Evolutionary conservation across 192 early-diverging fungal species (phyloP), one percentile per base, ranked within the genome.

Genomic region (Chytriomyces sp.): DNA sequence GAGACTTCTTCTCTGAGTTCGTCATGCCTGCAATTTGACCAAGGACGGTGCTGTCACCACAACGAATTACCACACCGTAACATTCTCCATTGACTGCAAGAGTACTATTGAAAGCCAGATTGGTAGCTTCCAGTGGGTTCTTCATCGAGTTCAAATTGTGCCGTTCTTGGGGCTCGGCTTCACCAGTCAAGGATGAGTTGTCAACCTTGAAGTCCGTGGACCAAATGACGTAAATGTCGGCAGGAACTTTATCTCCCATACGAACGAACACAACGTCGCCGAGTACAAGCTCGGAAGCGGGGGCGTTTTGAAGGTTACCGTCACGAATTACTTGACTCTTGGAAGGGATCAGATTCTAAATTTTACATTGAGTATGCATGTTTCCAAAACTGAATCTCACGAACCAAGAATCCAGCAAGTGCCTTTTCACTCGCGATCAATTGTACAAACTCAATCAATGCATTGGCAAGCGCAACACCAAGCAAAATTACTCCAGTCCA

Each of bases 151-250:
- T 96, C 4, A 72, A 71, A 0, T 79, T 26, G 2, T 32, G 68
- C 39, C 96, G 89, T 76, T 93, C 91, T 78, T 98, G 96, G 12
- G 96, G 93, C 60, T 96, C 96, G 1, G 93, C 88, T 82, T 98
- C 96, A 64, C 96, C 96, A 1, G 96, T 98, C 36, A 98, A 77
- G 7, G 93, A 95, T 5, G 95, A 96, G 84, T 96, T 96, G 44
- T 49, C 44, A 49, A 49, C 10, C 44, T n/a, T 49, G 44, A 49
- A 49, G 10, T 49, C 44, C 10, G n/a, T 49, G 44, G 44, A 14
- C n/a, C 10, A n/a, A 14, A 10, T 14, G 44, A 14, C 44, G n/a
- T 14, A 49, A 49, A 49, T 14, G 12, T 10, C 28, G 38, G 62
- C 39, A 64, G 44, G 25, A 19, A 64, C 39, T 5, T 19, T 44